Conservation (phyloP, 495 filamentous ascomycete species). For the Lentithecium fluviatile region DNA sequence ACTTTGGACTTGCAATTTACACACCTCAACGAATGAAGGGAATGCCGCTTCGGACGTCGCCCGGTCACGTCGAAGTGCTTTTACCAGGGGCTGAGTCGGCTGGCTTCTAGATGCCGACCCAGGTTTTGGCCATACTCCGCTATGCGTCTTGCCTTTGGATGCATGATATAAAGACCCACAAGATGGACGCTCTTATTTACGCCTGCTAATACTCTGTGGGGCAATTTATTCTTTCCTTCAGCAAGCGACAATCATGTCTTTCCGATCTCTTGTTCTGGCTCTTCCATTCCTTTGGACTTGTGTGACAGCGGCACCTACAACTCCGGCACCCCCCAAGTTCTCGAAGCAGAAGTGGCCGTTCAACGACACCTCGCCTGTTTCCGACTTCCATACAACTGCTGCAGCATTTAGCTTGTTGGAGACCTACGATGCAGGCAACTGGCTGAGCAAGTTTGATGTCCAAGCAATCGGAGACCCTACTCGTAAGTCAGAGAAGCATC, state of each 20-base stretch:
- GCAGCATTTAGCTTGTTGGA: conserved; percentile 19
- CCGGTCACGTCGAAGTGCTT: conserved; percentile 11
- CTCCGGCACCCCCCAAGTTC: conserved; percentile 1
- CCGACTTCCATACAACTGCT: conserved; percentile 4
- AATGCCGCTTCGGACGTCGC: not conserved
- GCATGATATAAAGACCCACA: conserved; percentile 18
- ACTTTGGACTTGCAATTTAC: conserved; percentile 18
- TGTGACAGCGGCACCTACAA: conserved; percentile 19
- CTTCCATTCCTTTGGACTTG: conserved; percentile 19
- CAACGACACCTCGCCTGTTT: conserved; percentile 12
- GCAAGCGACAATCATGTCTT: conserved; percentile 15
- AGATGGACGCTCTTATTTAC: not conserved
- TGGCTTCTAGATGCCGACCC: conserved; percentile 9
- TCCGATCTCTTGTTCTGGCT: conserved; percentile 10
- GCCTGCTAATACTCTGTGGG: conserved; percentile 1
- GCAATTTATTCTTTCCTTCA: conserved; percentile 5
- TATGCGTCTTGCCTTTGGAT: not conserved
- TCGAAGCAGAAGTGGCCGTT: conserved; percentile 3
- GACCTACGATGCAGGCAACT: conserved; percentile 32
- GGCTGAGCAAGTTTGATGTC: conserved; percentile 34
- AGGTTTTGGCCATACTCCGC: not conserved
- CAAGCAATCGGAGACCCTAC: conserved; percentile 32
- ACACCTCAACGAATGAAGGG: conserved; percentile 1
- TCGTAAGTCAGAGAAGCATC: conserved; percentile 9
- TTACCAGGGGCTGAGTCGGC: not conserved